A percentile compares a stretch with the other conserved stretches of the same genome.
phyloP scores from a whole-genome alignment of 192 early-diverging fungal species.

The Linnemannia elongata region DNA sequence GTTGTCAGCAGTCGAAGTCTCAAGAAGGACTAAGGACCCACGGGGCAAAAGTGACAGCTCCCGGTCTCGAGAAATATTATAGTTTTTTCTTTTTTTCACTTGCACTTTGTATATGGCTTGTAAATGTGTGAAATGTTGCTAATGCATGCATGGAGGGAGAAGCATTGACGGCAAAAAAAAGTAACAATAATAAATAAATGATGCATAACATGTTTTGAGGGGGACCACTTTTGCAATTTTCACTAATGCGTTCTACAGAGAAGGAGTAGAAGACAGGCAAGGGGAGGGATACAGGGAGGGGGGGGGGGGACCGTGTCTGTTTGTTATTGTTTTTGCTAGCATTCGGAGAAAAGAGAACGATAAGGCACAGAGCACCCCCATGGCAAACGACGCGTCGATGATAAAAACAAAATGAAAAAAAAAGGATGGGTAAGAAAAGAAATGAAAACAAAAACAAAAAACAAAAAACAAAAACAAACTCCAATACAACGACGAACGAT shows the following conservation, averaged over 20 bases:
- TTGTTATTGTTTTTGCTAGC: background rate
- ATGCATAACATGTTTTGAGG: background rate
- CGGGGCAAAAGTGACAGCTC: background rate
- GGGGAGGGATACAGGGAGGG: too few species aligned
- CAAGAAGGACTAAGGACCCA: conserved; percentile 3
- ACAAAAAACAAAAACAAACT: background rate
- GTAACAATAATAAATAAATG: background rate
- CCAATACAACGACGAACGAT: background rate
- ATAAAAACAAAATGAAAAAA: background rate
- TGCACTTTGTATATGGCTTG: background rate
- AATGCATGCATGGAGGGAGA: background rate
- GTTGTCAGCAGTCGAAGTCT: conserved; percentile 11
- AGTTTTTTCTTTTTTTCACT: background rate
- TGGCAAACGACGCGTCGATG: background rate
- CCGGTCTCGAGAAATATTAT: too few species aligned
- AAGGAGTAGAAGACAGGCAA: background rate
- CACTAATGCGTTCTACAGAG: background rate
- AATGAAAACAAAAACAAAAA: background rate
- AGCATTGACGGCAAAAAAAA: background rate
- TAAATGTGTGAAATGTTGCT: too few species aligned
- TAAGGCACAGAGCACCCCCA: too few species aligned
- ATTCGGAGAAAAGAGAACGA: too few species aligned
- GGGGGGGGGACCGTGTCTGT: background rate
- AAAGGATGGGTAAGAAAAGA: too few species aligned
- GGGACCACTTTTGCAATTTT: background rate